Conservation (phyloP, 805 yeast species). For the Ogataea kodamae region DNA sequence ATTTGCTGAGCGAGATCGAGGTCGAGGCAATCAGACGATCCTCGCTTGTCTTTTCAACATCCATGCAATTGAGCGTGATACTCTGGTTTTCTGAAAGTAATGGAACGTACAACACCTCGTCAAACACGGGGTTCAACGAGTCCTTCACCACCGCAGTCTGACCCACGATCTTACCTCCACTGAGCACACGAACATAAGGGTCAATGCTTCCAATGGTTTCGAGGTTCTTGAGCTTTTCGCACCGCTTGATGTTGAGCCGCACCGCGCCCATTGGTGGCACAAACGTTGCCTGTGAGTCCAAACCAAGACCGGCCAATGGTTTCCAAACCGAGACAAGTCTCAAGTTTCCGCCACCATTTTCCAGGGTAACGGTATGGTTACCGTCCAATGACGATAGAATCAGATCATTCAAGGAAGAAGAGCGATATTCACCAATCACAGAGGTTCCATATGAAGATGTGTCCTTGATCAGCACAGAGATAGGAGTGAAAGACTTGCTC, state of each 20-base stretch:
- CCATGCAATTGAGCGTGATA: constrained; percentile 56
- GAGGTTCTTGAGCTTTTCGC: constrained; percentile 49
- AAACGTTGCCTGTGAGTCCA: constrained; percentile 37
- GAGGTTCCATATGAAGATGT: constrained; percentile 47
- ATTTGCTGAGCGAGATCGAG: constrained; percentile 46
- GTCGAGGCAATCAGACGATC: constrained; percentile 64
- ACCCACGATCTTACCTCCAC: constrained; percentile 56
- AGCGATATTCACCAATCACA: constrained; percentile 50
- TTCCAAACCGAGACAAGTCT: constrained; percentile 65
- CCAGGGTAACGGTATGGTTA: constrained; percentile 45
- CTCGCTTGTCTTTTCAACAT: constrained; percentile 57
- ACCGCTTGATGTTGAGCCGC: constrained; percentile 55
- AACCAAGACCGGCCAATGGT: constrained; percentile 56
- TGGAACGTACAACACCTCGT: constrained; percentile 59
- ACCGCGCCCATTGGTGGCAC: constrained; percentile 66
- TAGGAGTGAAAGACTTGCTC: constrained; percentile 52
- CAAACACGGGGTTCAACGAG: constrained; percentile 54
- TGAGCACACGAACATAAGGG: constrained; percentile 61
- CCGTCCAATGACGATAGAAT: constrained; percentile 48
- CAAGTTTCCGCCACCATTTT: constrained; percentile 50
- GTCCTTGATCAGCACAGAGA: constrained; percentile 60
- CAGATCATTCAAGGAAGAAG: constrained; percentile 52
- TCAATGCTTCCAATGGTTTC: constrained; percentile 72
- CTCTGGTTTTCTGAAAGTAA: constrained; percentile 58
- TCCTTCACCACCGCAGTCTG: constrained; percentile 53